Percentiles rank a stretch among this genome's conserved stretches.
Evolutionary conservation across 2,329 filamentous ascomycete species (phyloP).

Genomic region (Calonectria henricotiae): DNA sequence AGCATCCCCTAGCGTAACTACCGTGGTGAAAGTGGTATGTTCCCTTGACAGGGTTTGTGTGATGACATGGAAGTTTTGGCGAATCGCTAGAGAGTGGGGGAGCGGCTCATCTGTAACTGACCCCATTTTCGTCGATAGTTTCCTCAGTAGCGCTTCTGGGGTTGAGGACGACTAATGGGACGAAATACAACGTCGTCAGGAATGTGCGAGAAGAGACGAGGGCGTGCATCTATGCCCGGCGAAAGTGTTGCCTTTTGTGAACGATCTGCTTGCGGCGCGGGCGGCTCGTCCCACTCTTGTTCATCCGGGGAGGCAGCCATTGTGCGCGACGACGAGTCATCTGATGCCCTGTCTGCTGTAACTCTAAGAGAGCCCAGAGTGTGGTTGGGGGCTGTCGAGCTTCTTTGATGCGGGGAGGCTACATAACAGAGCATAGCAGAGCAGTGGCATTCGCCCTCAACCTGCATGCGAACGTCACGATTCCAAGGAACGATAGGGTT

Average conservation of each 20-base stretch:
- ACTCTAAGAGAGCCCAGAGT: constrained; percentile 13
- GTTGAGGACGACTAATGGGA: neutral
- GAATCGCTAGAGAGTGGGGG: constrained; percentile 43
- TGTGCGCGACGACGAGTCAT: constrained; percentile 40
- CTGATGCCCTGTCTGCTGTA: constrained; percentile 40
- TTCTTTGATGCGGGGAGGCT: constrained; percentile 31
- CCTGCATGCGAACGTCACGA: constrained; percentile 35
- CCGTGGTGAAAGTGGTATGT: constrained; percentile 58
- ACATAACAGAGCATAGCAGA: neutral
- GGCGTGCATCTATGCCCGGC: constrained; percentile 19
- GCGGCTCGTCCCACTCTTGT: constrained; percentile 34
- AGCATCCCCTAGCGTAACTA: constrained; percentile 54
- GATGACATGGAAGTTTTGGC: constrained; percentile 54
- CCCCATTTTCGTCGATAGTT: constrained; percentile 27
- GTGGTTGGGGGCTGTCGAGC: constrained; percentile 10
- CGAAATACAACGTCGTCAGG: constrained; percentile 25
- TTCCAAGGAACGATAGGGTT: constrained; percentile 33
- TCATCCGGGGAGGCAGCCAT: constrained; percentile 45
- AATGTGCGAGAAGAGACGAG: constrained; percentile 41
- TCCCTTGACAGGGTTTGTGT: constrained; percentile 59
- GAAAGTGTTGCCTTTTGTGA: constrained; percentile 42
- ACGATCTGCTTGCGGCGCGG: constrained; percentile 27
- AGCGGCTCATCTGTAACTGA: constrained; percentile 30
- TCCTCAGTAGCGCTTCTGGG: constrained; percentile 1
- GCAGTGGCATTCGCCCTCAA: constrained; percentile 7